Percentiles rank a stretch among this genome's conserved stretches.
Conservation (phyloP, 2,329 filamentous ascomycete genomes). For the Eutypa lata region DNA sequence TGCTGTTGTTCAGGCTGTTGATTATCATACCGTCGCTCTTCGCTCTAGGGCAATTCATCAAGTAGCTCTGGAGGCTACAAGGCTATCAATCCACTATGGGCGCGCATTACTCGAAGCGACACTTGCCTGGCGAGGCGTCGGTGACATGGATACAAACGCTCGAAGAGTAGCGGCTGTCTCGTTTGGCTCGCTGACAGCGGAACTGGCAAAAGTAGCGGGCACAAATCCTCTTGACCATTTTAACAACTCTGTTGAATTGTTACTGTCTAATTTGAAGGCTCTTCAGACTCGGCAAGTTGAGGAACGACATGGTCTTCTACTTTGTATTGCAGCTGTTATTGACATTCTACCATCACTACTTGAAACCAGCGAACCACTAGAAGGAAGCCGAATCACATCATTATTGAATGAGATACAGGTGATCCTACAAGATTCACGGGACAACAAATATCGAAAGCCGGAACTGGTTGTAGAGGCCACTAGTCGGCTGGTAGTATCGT, state of each 20-base stretch:
- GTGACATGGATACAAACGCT: constrained; percentile 71
- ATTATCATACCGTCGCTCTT: constrained; percentile 92
- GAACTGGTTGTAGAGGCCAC: constrained; percentile 64
- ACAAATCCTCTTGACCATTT: constrained; percentile 25
- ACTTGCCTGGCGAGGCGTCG: constrained; percentile 84
- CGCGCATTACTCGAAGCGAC: constrained; percentile 67
- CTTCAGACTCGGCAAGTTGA: constrained; percentile 61
- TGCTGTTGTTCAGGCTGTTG: constrained; percentile 79
- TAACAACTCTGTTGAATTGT: constrained; percentile 33
- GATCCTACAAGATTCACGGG: constrained; percentile 40
- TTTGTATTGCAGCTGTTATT: constrained; percentile 58
- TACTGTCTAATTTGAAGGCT: constrained; percentile 41
- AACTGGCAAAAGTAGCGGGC: constrained; percentile 28
- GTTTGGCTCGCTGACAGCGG: constrained; percentile 57
- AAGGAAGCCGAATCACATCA: constrained; percentile 14
- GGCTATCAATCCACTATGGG: constrained; percentile 67
- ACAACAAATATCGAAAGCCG: constrained; percentile 51
- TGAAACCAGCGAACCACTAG: background rate
- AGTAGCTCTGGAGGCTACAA: constrained; percentile 67
- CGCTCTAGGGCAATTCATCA: constrained; percentile 76
- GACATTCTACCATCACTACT: constrained; percentile 40
- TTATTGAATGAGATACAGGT: constrained; percentile 25
- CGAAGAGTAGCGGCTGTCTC: constrained; percentile 69
- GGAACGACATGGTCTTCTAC: constrained; percentile 64
- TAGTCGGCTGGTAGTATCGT: constrained; percentile 54